phyloP scores from a whole-genome alignment of 176 grass and related monocot species.

The Avena insularis region DNA sequence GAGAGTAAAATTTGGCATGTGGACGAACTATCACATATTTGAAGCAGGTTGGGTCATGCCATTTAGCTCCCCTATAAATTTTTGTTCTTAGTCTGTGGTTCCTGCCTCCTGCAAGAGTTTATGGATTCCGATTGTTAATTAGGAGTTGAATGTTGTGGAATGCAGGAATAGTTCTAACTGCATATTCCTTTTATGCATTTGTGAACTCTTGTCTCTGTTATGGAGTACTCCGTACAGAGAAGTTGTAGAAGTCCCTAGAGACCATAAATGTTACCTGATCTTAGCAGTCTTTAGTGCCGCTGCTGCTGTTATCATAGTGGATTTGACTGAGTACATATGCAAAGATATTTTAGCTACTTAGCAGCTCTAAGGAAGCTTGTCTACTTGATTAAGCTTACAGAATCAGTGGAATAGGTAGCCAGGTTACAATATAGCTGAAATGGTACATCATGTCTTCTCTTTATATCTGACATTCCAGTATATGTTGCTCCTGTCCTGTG shows the following conservation, averaged over 20 bases:
- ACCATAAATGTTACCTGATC: not conserved
- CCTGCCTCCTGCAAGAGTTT: not conserved
- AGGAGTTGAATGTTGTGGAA: not conserved
- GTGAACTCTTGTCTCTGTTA: not conserved
- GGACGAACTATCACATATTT: not conserved
- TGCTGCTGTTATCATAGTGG: not conserved
- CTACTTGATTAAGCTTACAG: not conserved
- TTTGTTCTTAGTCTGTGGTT: not conserved
- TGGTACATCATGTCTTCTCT: not conserved
- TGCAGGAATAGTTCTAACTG: not conserved
- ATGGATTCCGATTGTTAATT: not conserved
- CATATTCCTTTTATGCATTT: not conserved
- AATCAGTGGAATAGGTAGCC: not conserved
- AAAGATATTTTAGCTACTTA: not conserved
- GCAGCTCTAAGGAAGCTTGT: not conserved
- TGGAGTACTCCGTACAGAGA: not conserved
- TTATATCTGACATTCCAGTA: not conserved
- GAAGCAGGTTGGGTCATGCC: not conserved
- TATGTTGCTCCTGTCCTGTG: not conserved
- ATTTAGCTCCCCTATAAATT: not conserved
- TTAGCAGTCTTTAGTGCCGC: not conserved
- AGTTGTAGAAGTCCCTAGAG: not conserved
- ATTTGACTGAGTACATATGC: not conserved
- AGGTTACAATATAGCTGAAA: not conserved
- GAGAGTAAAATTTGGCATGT: not conserved